Base-by-base conservation (phyloP, 78 protist species). In the Acrasis kona region DNA sequence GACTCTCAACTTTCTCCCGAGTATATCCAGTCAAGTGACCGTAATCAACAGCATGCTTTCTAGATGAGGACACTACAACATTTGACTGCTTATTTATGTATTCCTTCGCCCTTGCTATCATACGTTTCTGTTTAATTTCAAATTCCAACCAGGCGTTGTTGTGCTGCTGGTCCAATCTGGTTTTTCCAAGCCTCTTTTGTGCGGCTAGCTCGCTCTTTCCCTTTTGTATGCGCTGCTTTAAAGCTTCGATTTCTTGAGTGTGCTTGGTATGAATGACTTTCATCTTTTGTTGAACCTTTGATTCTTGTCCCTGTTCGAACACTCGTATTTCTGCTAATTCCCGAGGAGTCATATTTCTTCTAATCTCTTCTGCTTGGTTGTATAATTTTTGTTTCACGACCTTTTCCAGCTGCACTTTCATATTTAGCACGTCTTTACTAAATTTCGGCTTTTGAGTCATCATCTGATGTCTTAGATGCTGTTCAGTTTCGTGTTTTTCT, bases 391-490 rank as follows among this genome's bases (percentile, higher is more conserved):
- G 78, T 5, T 35, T 31, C 40, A 74, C 78, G 19, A 42, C n/a
- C 5, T 39, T 42, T 50, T 74, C 78, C 12, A 74, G 78, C 9
- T 42, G 19, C 30, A 3, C 78, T 1, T 69, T 67, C 12, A 74
- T 3, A 10, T 74, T 40, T 9, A 74, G 2, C 37, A 74, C 78
- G 9, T 42, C 10, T 2, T 57, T 74, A 10, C 67, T 40, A 10
- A 74, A 74, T 32, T 69, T 5, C 2, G 78, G 78, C 41, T 69
- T 40, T 4, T 57, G 69, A 69, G 58, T 74, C 78, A 74, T 74
- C 41, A 74, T 6, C 42, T 74, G 78, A 2, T 65, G 7, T 35
- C 39, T 5, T 9, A 74, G 19, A 10, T 3, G 29, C 12, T 6
- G 72, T 31, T 74, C 78, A 10, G 58, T 67, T 2, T 74, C 66